A percentile compares a stretch with the other conserved stretches of the same genome.
Conservation (phyloP, 129 eudicot genomes). For the Ambrosia artemisiifolia region DNA sequence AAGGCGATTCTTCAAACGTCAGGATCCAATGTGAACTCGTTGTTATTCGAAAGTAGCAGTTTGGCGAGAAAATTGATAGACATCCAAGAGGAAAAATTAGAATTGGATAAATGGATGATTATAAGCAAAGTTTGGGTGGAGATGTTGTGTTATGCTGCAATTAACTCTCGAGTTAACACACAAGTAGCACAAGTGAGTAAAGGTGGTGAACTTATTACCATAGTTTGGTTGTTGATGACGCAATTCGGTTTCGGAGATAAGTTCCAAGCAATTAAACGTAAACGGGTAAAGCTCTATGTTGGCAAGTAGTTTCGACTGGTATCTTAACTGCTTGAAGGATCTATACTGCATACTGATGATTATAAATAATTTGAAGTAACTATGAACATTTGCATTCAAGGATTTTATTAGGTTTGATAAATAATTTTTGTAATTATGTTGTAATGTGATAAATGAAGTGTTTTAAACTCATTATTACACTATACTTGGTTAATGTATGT, state of each 20-base stretch:
- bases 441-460: no score
- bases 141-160: constrained; percentile 45
- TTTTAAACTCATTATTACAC: no score
- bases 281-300: constrained; percentile 45
- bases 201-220: constrained; percentile 62
- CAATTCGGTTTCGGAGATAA: constrained; percentile 60
- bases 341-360: background rate
- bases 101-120: constrained; percentile 36
- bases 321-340: background rate
- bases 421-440: no score
- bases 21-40: constrained; percentile 34
- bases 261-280: constrained; percentile 43
- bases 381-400: background rate
- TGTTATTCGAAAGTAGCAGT: constrained; percentile 33
- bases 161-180: constrained; percentile 39
- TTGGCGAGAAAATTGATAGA: constrained; percentile 47
- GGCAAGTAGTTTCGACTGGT: constrained; percentile 37
- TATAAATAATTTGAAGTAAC: background rate
- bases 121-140: constrained; percentile 60
- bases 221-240: constrained; percentile 60
- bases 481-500: no score
- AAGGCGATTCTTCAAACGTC: constrained; percentile 7
- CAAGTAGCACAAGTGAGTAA: constrained; percentile 49
- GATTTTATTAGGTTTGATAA: background rate
- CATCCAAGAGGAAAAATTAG: background rate